Base-by-base conservation (phyloP, 1,139 yeast genomes). In the Magnusiomyces suaveolens region DNA sequence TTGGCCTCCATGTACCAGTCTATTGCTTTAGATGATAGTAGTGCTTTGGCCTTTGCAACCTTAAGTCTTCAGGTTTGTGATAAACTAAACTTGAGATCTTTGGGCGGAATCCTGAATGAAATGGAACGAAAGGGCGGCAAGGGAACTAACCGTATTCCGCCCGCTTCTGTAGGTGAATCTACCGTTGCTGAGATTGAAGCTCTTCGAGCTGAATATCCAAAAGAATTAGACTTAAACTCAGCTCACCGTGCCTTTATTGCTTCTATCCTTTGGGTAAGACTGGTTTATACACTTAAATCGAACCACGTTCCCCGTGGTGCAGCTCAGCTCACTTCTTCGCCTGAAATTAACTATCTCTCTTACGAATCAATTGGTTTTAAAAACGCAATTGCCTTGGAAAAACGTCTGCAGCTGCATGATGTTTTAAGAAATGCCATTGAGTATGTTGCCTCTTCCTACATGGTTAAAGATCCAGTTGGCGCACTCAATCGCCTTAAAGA, bases 1-100 rank as follows among this genome's bases (percentile, higher is more conserved):
- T 20, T 47, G 16, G 50, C 50, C 3, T 47, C 50, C 23, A 18
- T 47, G 24, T 47, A 20, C 29, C 43, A 47, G 41, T 32, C 26
- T 14, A 47, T 24, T 20, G 24, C 41, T 33, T 10, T 33, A 3
- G 39, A 47, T 33, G 50, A 47, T 12, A 18, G 18, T 20, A 18
- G 12, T 16, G 23, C 50, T 2, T n/a, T 36, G 3, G 8, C 25
- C 16, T 32, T 47, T 20, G 50, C 41, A 6, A 20, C 24, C 2
- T 47, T 47, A 16, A 25, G 39, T 8, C n/a, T 47, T 6, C n/a
- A 47, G 25, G 16, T 18, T 1, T 32, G 29, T 32, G 29, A 47
- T 20, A 10, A 16, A 3, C 25, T 32, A 12, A 18, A 21, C 3
- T 43, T 47, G 2, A n/a, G 39, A 6, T 20, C 14, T 21, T 18